Evolutionary conservation across 179 eudicot genomes (phyloP).

Genomic region (Silene coronaria): DNA sequence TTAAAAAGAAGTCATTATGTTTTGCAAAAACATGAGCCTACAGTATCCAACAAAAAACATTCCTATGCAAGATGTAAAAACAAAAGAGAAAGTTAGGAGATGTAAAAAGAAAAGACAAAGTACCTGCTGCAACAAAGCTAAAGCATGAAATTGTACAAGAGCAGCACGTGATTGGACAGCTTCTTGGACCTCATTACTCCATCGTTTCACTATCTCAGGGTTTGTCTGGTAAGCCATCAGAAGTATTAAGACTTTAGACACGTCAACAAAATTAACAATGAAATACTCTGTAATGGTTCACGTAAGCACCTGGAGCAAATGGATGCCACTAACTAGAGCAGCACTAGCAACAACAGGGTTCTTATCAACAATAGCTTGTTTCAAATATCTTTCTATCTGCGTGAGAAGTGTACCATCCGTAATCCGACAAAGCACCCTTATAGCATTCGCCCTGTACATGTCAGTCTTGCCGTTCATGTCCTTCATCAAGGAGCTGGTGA

Average conservation of each 20-base stretch:
- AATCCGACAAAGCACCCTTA: slow-evolving; percentile 93
- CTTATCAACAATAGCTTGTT: slow-evolving; percentile 95
- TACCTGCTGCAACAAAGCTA: slow-evolving; percentile 91
- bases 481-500: slow-evolving; percentile 95
- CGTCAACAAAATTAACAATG: background rate
- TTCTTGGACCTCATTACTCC: slow-evolving; percentile 98
- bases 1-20: background rate
- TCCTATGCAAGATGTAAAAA: background rate
- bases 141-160: slow-evolving; percentile 94
- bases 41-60: background rate
- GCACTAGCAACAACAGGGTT: slow-evolving; percentile 99
- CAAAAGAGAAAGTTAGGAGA: background rate
- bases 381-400: slow-evolving; percentile 91
- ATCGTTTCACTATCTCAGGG: slow-evolving; percentile 91
- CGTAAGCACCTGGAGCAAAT: slow-evolving; percentile 79
- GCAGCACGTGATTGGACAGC: slow-evolving; percentile 97
- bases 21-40: background rate
- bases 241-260: slow-evolving; percentile 4
- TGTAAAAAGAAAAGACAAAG: background rate
- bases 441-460: slow-evolving; percentile 97
- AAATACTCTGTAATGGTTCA: background rate
- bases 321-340: slow-evolving; percentile 91
- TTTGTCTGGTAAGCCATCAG: slow-evolving; percentile 47
- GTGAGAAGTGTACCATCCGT: slow-evolving; percentile 91
- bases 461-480: slow-evolving; percentile 98